Base-by-base conservation (phyloP, 2,329 filamentous ascomycete species). In the Huntiella moniliformis region DNA sequence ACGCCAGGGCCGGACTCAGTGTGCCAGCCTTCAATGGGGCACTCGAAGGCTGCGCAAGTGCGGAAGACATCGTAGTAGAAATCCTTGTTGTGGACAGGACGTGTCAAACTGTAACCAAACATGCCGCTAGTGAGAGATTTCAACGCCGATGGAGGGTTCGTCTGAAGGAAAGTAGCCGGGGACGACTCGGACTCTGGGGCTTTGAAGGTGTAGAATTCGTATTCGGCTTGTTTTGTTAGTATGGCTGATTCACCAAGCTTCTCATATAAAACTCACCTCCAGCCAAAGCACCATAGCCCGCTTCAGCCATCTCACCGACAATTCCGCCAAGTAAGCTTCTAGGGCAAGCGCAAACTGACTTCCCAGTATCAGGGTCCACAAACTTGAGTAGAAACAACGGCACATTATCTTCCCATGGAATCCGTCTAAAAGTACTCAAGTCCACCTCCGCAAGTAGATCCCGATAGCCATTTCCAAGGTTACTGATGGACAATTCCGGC, bases 1-100 rank as follows among this genome's bases (percentile, higher is more conserved):
- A 98, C 91, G 38, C 87, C 87, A 0, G 87, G 87, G 1, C 87
- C 87, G 53, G 80, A 87, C 64, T 95, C 87, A 6, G 87, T 94
- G 64, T 95, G 87, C 87, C 87, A 95, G 39, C 87, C 85, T 60
- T 95, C 87, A 42, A 95, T 82, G 52, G 80, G 73, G 57, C 84
- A 91, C 36, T 71, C 66, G 63, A 94, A 93, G 50, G 75, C 67
- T 52, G 73, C 69, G 63, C 85, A 92, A 0, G 79, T 73, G 52
- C 92, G 75, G 61, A 84, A 94, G 42, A 94, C 73, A 39, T 80
- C 76, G 59, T 94, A 94, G 64, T 82, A 95, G 64, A 88, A 94
- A 37, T 91, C 83, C 61, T 92, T 78, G 61, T 94, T 94, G 57
- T 92, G 84, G 1, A 87, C 74, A 0, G 87, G 82, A 16, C 86